Conservation (phyloP, 2,329 filamentous ascomycete genomes). For the Escovopsis sp. region DNA sequence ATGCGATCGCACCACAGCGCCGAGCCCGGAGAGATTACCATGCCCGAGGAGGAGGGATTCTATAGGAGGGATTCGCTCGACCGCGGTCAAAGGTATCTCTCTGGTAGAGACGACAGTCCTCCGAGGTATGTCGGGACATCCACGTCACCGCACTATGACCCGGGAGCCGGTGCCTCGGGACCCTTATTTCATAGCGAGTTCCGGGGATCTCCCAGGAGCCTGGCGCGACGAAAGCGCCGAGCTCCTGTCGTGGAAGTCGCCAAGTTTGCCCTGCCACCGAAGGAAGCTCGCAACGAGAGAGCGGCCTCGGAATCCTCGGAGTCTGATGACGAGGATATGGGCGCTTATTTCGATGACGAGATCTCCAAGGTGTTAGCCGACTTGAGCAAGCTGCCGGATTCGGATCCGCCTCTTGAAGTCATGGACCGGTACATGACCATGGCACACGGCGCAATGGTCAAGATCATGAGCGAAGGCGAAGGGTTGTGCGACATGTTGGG, state of each 20-base stretch:
- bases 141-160: not conserved
- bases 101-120: not conserved
- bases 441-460: slow-evolving; percentile 33
- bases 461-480: slow-evolving; percentile 31
- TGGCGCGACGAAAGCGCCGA: slow-evolving; percentile 12
- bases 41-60: slow-evolving; percentile 25
- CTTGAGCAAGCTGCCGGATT: slow-evolving; percentile 31
- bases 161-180: not conserved
- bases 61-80: slow-evolving; percentile 10
- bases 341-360: slow-evolving; percentile 38
- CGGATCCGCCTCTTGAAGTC: slow-evolving; percentile 24
- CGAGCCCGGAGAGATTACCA: slow-evolving; percentile 32
- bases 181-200: too few species aligned
- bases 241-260: slow-evolving; percentile 18
- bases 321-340: slow-evolving; percentile 45
- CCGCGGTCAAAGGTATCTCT: not conserved
- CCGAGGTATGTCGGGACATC: not conserved
- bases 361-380: slow-evolving; percentile 37
- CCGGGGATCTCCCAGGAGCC: not conserved
- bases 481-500: slow-evolving; percentile 29
- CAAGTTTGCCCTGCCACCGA: slow-evolving; percentile 26
- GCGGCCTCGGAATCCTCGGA: slow-evolving; percentile 19
- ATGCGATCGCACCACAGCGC: slow-evolving; percentile 26
- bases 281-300: slow-evolving; percentile 14
- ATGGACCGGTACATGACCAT: slow-evolving; percentile 32